Percentiles rank a stretch among this genome's conserved stretches.
Conservation (phyloP, 768 basidiomycete species). For the Cyathus striatus region DNA sequence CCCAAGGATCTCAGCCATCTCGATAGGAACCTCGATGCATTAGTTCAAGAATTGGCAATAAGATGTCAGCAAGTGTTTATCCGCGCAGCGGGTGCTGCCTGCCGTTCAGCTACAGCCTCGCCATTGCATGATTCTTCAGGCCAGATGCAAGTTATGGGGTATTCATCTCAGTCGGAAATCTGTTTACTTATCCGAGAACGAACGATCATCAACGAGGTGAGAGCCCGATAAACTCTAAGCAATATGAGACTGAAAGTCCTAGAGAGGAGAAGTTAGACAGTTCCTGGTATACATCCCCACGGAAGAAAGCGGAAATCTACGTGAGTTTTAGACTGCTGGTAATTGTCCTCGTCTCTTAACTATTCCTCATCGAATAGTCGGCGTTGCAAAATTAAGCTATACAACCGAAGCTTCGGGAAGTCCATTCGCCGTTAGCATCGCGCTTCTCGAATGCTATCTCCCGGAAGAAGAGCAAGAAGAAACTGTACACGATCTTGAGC, state of each 20-base stretch:
- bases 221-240: conserved; percentile 14
- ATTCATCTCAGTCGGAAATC: conserved; percentile 19
- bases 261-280: conserved; percentile 45
- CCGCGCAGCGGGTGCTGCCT: conserved; percentile 56
- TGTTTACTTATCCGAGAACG: conserved; percentile 48
- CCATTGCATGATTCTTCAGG: conserved; percentile 18
- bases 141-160: conserved; percentile 26
- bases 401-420: conserved; percentile 6
- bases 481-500: conserved; percentile 34
- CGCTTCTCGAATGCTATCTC: conserved; percentile 51
- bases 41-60: conserved; percentile 56
- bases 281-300: conserved; percentile 41
- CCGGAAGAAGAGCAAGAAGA: conserved; percentile 32
- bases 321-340: not conserved
- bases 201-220: conserved; percentile 51
- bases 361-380: conserved; percentile 3
- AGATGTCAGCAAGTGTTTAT: conserved; percentile 60
- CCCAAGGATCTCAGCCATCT: conserved; percentile 50
- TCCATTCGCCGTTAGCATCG: conserved; percentile 41
- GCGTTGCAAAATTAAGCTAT: conserved; percentile 5
- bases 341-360: not conserved
- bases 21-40: conserved; percentile 64
- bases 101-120: conserved; percentile 51
- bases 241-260: conserved; percentile 19
- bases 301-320: conserved; percentile 13